Evolutionary conservation across 2,329 filamentous ascomycete genomes (phyloP).

Genomic region (Diaporthe australafricana): DNA sequence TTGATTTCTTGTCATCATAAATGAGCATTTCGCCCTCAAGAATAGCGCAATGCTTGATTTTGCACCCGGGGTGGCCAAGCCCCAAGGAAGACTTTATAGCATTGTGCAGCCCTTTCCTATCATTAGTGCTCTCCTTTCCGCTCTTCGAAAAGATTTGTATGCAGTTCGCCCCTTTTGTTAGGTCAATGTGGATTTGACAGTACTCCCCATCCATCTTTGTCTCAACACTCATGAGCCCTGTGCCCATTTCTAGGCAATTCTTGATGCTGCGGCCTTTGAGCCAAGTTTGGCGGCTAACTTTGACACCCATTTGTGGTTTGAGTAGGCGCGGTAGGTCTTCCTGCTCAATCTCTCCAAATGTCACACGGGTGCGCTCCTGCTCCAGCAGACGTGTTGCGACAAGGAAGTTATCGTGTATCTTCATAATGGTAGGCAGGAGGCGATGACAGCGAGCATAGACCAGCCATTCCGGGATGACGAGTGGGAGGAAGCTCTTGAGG

Average conservation of each 20-base stretch:
- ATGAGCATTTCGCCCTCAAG: conserved; percentile 87
- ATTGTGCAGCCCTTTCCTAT: conserved; percentile 61
- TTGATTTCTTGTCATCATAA: conserved; percentile 74
- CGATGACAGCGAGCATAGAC: conserved; percentile 74
- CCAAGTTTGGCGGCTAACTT: conserved; percentile 74
- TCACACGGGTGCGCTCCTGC: conserved; percentile 43
- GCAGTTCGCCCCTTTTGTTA: conserved; percentile 62
- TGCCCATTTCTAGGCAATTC: conserved; percentile 76
- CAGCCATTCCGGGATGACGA: conserved; percentile 68
- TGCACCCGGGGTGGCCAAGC: conserved; percentile 69
- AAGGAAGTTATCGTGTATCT: conserved; percentile 76
- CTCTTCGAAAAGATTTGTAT: conserved; percentile 93
- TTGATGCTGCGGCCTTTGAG: conserved; percentile 78
- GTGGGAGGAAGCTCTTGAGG: conserved; percentile 79
- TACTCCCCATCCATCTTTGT: conserved; percentile 91
- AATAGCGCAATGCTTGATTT: conserved; percentile 75
- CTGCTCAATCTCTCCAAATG: conserved; percentile 38
- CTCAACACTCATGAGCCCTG: conserved; percentile 76
- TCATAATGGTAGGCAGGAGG: conserved; percentile 75
- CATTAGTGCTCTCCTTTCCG: conserved; percentile 86
- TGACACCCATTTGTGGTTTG: conserved; percentile 68
- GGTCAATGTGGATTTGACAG: conserved; percentile 86
- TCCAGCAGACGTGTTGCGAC: conserved; percentile 68
- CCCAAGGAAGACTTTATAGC: conserved; percentile 73
- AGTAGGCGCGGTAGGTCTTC: conserved; percentile 50